These are phyloP conservation scores for Kodamaea alishanica DNA, from an alignment of 1,139 yeast genomes.

Conservation along the genomic window DNA sequence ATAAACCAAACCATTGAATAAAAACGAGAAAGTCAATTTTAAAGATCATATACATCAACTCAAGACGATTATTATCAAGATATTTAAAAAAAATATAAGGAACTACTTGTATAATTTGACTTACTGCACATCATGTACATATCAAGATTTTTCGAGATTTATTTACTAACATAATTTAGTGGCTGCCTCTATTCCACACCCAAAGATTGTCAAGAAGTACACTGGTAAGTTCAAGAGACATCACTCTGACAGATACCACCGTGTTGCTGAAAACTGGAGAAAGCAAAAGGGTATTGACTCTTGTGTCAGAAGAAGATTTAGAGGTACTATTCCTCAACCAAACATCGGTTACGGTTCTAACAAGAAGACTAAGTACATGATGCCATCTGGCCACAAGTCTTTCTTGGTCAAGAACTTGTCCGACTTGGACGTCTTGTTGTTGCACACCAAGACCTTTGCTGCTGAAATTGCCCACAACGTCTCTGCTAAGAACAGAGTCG, in stretches of 20 bases:
- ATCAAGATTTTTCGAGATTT: not conserved
- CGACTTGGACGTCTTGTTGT: conserved; percentile 91
- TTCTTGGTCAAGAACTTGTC: conserved; percentile 88
- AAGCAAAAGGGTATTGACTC: conserved; percentile 99
- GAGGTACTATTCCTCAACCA: conserved; percentile 99
- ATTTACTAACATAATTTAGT: conserved; percentile 28
- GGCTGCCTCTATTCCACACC: conserved; percentile 99
- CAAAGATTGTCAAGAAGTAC: conserved; percentile 99
- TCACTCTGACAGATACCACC: conserved; percentile 99
- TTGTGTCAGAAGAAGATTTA: conserved; percentile 99
- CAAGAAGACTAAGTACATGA: conserved; percentile 95
- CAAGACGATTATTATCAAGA: not conserved
- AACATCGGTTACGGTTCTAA: conserved; percentile 99
- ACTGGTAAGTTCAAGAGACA: conserved; percentile 99
- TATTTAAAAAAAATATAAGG: not conserved
- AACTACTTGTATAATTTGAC: no score
- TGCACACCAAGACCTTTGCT: conserved; percentile 98
- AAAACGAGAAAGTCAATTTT: not conserved
- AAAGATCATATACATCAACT: no score
- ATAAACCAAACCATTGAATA: not conserved
- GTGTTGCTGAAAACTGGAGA: conserved; percentile 99
- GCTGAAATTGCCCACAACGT: conserved; percentile 99
- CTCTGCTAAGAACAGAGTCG: conserved; percentile 97
- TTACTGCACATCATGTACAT: not conserved
- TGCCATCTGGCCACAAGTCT: conserved; percentile 98